A percentile compares a stretch with the other conserved stretches of the same genome.
phyloP scores from a whole-genome alignment of 1,139 yeast genomes.

The Saccharomycopsis hybrid region DNA sequence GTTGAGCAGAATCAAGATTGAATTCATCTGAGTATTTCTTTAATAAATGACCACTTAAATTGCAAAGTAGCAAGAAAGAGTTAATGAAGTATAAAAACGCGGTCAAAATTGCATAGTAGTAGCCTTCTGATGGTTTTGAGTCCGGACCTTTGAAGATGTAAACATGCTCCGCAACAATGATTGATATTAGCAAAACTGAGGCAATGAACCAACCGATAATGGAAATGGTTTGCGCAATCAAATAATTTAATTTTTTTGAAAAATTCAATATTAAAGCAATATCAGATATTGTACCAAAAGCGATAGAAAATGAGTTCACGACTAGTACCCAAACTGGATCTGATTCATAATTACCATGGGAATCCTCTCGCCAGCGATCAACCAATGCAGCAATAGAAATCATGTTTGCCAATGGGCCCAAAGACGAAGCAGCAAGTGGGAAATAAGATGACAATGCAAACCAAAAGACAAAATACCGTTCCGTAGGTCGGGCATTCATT shows the following conservation, averaged over 20 bases:
- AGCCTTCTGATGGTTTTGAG: slow-evolving; percentile 49
- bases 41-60: slow-evolving; percentile 52
- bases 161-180: slow-evolving; percentile 34
- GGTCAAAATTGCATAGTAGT: slow-evolving; percentile 70
- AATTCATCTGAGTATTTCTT: slow-evolving; percentile 63
- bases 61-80: slow-evolving; percentile 44
- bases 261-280: slow-evolving; percentile 61
- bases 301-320: slow-evolving; percentile 56
- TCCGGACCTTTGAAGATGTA: slow-evolving; percentile 24
- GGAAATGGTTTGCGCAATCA: slow-evolving; percentile 52
- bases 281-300: slow-evolving; percentile 61
- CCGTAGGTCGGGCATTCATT: slow-evolving; percentile 39
- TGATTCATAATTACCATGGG: slow-evolving; percentile 25
- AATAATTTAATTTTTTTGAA: slow-evolving; percentile 48
- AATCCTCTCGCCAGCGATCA: slow-evolving; percentile 54
- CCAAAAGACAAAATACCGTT: slow-evolving; percentile 46
- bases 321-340: slow-evolving; percentile 42
- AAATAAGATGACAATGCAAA: slow-evolving; percentile 55
- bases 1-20: slow-evolving; percentile 59
- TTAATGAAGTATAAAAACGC: slow-evolving; percentile 53
- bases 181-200: slow-evolving; percentile 42
- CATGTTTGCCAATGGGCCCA: slow-evolving; percentile 74
- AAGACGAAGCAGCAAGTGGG: slow-evolving; percentile 68
- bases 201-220: slow-evolving; percentile 61
- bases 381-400: slow-evolving; percentile 66